phyloP scores from a whole-genome alignment of 805 yeast genomes.

The Ogataea philodendri region DNA sequence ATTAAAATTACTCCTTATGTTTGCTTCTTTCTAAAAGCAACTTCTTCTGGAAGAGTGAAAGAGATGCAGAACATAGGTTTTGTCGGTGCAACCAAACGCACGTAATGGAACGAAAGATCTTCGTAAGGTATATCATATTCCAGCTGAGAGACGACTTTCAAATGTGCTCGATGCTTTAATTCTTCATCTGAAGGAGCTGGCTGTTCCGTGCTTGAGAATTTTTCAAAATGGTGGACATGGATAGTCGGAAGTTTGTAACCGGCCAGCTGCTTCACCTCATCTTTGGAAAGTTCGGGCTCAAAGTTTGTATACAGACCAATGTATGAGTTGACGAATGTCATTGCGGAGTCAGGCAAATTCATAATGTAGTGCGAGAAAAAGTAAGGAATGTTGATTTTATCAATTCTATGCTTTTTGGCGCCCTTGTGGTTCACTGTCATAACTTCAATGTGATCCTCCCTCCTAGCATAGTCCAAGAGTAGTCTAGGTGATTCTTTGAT shows the following conservation, averaged over 20 bases:
- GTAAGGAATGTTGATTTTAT: conserved; percentile 45
- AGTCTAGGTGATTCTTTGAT: conserved; percentile 59
- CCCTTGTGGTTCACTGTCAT: conserved; percentile 27
- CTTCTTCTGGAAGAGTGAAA: conserved; percentile 66
- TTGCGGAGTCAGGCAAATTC: conserved; percentile 94
- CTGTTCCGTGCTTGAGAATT: conserved; percentile 66
- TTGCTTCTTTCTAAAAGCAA: conserved; percentile 45
- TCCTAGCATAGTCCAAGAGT: conserved; percentile 45
- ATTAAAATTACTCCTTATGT: too few relatives aligned
- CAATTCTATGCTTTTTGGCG: conserved; percentile 25
- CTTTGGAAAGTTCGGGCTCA: conserved; percentile 36
- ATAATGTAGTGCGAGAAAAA: conserved; percentile 75
- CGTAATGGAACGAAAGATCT: conserved; percentile 67
- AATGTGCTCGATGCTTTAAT: conserved; percentile 61
- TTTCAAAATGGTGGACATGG: conserved; percentile 91
- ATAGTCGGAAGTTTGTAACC: conserved; percentile 66
- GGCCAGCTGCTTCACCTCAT: conserved; percentile 36
- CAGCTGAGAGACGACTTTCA: conserved; percentile 47
- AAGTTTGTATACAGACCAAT: conserved; percentile 61
- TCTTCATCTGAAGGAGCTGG: conserved; percentile 71
- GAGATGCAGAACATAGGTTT: conserved; percentile 93
- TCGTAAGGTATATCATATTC: conserved; percentile 48
- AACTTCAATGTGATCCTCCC: conserved; percentile 39
- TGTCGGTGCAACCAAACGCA: conserved; percentile 93
- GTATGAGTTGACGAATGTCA: conserved; percentile 75